phyloP scores from a whole-genome alignment of 495 filamentous ascomycete genomes.

The Daldinia childiae region DNA sequence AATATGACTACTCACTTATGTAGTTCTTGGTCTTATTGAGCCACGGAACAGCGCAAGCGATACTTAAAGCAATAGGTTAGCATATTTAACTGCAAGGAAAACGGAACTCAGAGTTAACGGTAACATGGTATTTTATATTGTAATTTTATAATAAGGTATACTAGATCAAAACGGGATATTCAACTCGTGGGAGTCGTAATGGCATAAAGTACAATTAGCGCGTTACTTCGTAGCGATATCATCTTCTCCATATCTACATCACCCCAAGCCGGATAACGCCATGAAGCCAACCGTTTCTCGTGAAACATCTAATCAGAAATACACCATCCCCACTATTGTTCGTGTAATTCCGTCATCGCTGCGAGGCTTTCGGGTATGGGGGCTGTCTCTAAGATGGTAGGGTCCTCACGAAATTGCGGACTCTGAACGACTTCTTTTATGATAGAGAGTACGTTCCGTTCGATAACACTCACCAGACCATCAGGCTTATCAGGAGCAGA shows the following conservation, averaged over 20 bases:
- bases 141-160: not conserved
- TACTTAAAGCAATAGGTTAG: too few relatives aligned
- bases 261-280: not conserved
- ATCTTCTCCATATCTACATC: not conserved
- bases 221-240: not conserved
- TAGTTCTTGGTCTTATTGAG: not conserved
- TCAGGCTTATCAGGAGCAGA: constrained; percentile 17
- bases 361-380: constrained; percentile 27
- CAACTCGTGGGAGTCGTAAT: not conserved
- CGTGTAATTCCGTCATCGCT: constrained; percentile 7
- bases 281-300: not conserved
- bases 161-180: not conserved
- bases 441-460: constrained; percentile 31
- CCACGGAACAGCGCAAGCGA: too few relatives aligned
- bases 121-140: too few relatives aligned
- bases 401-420: constrained; percentile 27
- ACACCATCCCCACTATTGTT: not conserved
- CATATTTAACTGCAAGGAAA: too few relatives aligned
- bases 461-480: constrained; percentile 32
- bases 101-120: too few relatives aligned
- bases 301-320: not conserved
- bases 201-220: not conserved
- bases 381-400: constrained; percentile 29
- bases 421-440: constrained; percentile 32
- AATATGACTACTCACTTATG: not conserved